A percentile compares a stretch with the other conserved stretches of the same genome.
Conservation (phyloP, 305 asterid species). For the Andrographis paniculata region DNA sequence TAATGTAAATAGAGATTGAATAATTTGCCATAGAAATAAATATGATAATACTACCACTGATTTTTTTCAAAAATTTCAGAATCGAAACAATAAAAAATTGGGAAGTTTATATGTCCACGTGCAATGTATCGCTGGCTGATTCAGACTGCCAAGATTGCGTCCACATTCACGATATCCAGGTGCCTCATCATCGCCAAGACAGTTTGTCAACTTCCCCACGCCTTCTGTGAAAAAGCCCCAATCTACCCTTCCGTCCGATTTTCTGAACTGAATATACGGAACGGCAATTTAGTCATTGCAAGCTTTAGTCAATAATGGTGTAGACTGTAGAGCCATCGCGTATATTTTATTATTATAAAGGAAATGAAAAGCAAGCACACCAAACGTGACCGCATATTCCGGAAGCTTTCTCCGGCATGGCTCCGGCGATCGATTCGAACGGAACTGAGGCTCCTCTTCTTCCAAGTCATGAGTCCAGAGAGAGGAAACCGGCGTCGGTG, state of each 20-base stretch:
- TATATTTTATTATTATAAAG: neutral
- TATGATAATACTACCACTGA: too few relatives aligned
- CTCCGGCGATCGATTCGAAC: constrained; percentile 36
- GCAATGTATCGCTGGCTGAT: neutral
- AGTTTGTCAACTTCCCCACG: too few relatives aligned
- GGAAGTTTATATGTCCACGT: neutral
- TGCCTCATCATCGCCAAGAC: neutral
- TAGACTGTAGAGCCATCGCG: too few relatives aligned
- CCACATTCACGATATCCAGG: neutral
- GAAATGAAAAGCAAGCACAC: neutral
- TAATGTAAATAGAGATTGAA: too few relatives aligned
- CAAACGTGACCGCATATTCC: too few relatives aligned
- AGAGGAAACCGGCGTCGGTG: constrained; percentile 26
- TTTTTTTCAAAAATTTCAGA: too few relatives aligned
- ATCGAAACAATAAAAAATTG: too few relatives aligned
- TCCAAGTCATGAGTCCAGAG: constrained; percentile 13
- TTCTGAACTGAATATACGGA: neutral
- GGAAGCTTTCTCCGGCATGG: constrained; percentile 28
- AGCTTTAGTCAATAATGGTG: neutral
- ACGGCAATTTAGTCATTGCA: neutral
- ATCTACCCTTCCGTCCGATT: neutral
- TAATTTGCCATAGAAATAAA: too few relatives aligned
- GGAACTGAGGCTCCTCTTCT: constrained; percentile 57
- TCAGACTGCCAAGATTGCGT: neutral
- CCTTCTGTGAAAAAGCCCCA: neutral